phyloP scores from a whole-genome alignment of 768 basidiomycete genomes.

The Multifurca ochricompacta region DNA sequence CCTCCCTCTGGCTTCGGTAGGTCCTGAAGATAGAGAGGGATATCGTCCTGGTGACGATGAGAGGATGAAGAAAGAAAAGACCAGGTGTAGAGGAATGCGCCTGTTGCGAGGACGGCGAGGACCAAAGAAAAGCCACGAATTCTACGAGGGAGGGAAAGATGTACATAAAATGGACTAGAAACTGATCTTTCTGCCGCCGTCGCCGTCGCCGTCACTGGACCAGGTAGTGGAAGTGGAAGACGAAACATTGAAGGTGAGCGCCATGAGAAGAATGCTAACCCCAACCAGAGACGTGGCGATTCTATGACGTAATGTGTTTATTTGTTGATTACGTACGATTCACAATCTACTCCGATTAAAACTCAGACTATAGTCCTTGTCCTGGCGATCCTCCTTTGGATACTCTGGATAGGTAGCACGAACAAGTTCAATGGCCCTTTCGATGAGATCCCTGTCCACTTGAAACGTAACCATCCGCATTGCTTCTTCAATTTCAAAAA shows the following conservation, averaged over 20 bases:
- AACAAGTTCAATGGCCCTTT: constrained; percentile 8
- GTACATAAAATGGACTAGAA: not conserved
- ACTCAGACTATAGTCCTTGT: too few species aligned
- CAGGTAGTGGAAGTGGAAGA: too few species aligned
- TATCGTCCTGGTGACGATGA: not conserved
- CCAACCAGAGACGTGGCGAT: too few species aligned
- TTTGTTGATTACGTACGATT: too few species aligned
- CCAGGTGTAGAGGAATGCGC: not conserved
- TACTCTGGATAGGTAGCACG: not conserved
- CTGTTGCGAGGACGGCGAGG: not conserved
- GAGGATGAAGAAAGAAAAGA: too few species aligned
- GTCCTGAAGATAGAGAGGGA: not conserved
- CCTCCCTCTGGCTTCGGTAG: not conserved
- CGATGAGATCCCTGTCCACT: constrained; percentile 13
- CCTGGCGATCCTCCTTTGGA: too few species aligned
- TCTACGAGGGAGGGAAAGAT: not conserved
- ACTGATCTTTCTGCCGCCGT: not conserved
- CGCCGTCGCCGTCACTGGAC: too few species aligned
- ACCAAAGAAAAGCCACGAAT: not conserved
- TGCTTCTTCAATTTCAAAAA: constrained; percentile 7
- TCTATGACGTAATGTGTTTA: too few species aligned
- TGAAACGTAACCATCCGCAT: constrained; percentile 5
- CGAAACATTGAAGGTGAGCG: too few species aligned
- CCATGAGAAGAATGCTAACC: too few species aligned
- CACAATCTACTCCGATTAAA: too few species aligned